Evolutionary conservation across 2,329 filamentous ascomycete species (phyloP).

Genomic region (Beauveria sp.): DNA sequence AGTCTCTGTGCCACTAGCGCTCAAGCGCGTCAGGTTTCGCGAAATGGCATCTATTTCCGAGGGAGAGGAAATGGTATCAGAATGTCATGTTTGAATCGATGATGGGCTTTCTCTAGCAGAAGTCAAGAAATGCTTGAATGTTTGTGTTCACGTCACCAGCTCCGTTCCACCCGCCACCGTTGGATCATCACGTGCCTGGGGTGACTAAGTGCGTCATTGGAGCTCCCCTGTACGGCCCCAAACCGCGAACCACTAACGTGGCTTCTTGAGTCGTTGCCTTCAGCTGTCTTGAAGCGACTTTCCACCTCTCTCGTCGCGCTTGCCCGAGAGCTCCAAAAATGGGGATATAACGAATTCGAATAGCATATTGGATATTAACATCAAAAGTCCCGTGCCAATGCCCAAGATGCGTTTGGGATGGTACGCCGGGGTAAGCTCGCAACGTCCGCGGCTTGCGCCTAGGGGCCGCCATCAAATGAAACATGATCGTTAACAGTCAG

Average conservation of each 20-base stretch:
- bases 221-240: background rate
- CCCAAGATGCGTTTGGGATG: constrained; percentile 50
- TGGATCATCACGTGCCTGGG: constrained; percentile 4
- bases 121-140: background rate
- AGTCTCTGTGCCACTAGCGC: background rate
- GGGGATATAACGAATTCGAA: background rate
- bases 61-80: background rate
- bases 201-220: constrained; percentile 12
- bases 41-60: background rate
- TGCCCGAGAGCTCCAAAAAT: background rate
- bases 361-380: constrained; percentile 9
- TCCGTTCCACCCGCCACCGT: background rate
- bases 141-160: background rate
- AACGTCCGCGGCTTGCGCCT: constrained; percentile 16
- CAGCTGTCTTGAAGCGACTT: background rate
- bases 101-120: background rate
- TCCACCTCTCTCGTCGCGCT: background rate
- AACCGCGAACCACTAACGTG: constrained; percentile 1
- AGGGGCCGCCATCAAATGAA: constrained; percentile 8
- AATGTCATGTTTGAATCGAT: background rate
- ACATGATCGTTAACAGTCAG: constrained; percentile 15
- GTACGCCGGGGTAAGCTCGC: constrained; percentile 51
- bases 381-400: constrained; percentile 17
- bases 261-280: constrained; percentile 3
- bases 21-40: background rate